Base-by-base conservation (phyloP, 148 eudicot genomes). In the Cornus kousa region DNA sequence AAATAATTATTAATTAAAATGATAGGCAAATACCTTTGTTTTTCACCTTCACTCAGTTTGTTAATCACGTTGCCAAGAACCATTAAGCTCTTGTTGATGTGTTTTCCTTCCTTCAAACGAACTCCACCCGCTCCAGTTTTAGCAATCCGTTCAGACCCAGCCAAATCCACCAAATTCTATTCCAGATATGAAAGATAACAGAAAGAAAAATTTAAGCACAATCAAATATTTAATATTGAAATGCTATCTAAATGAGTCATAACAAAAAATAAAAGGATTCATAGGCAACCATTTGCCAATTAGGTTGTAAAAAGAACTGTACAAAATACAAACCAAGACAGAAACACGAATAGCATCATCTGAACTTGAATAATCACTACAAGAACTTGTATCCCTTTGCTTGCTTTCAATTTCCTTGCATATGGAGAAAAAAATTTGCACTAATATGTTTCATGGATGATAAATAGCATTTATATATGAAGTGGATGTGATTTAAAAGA, bases 111-210 rank as follows among this genome's bases (percentile, higher is more conserved):
- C 89, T 93, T 93, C 79, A 93, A 48, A 67, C 98, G 91, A 71
- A 96, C 97, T 80, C 99, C 99, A 59, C 86, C 99, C 77, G 99
- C 99, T 80, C 99, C 99, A 76, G 98, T 96, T 86, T 96, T 96
- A 39, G 94, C 94, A 87, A 96, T 90, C 79, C 99, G 83, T 82
- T 96, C 99, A 70, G 99, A 96, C 43, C 99, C 99, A 74, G 99
- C 99, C 81, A 96, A 80, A 79, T 93, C 99, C 71, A 96, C 99
- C 84, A 93, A 85, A 79, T 96, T 96, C 99, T 96, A 73, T 73
- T 75, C 40, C 74, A 79, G 50, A 78, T 33, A 59, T 55, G 74
- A 75, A 73, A 76, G 37, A 17, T 24, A 1, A 35, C 37, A 35
- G 3, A 70, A 60, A 16, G 40, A 75, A n/a, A 39, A 33, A 33